Evolutionary conservation across 2,329 filamentous ascomycete species (phyloP).

Genomic region (Beauveria sp.): DNA sequence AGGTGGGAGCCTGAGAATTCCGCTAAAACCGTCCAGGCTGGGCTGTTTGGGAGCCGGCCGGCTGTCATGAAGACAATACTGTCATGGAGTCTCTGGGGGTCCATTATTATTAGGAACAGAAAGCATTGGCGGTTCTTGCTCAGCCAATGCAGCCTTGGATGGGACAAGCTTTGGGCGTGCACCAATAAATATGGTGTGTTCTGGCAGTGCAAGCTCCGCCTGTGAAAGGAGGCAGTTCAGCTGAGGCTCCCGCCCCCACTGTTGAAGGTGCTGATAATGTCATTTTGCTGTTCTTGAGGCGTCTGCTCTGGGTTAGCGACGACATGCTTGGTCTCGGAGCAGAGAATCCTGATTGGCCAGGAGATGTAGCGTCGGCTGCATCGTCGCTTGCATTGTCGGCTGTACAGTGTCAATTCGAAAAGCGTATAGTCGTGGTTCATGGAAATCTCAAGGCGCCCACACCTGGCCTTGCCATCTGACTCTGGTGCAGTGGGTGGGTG

Average conservation of each 20-base stretch:
- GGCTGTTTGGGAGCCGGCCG: not conserved
- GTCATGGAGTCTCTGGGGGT: not conserved
- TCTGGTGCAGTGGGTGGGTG: not conserved
- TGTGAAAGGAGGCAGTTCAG: not conserved
- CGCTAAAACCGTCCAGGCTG: not conserved
- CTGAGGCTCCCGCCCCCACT: slow-evolving; percentile 1
- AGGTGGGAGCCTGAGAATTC: not conserved
- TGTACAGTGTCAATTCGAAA: not conserved
- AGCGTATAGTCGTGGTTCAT: not conserved
- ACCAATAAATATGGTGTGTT: not conserved
- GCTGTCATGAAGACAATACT: not conserved
- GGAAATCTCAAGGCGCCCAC: not conserved
- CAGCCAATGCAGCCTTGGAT: not conserved
- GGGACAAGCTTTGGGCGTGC: not conserved
- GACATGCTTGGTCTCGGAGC: not conserved
- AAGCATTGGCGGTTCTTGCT: not conserved
- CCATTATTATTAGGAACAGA: not conserved
- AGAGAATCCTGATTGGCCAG: not conserved
- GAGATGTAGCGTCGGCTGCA: too few relatives aligned
- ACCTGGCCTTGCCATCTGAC: not conserved
- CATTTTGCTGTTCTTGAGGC: not conserved
- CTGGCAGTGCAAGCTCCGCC: not conserved
- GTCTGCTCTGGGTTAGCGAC: not conserved
- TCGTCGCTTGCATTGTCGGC: not conserved
- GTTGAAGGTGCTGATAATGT: not conserved